Conservation (phyloP, 202 grass and related monocot species). For the Elaeis oleifera region DNA sequence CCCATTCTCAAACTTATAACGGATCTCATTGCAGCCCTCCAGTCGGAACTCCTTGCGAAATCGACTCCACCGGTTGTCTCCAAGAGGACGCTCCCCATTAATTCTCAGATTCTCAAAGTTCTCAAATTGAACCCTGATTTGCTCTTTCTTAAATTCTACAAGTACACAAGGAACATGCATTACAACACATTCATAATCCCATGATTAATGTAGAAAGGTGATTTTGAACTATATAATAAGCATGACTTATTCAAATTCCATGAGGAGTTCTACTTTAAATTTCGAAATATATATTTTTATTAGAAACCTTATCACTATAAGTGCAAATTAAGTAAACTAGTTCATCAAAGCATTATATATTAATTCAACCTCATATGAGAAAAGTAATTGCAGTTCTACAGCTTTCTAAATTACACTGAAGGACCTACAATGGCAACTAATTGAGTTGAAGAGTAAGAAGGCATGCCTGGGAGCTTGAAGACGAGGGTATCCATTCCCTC, state of each 20-base stretch:
- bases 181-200: neutral
- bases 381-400: too few relatives aligned
- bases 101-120: slow-evolving; percentile 35
- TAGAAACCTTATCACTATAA: too few relatives aligned
- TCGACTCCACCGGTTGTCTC: slow-evolving; percentile 22
- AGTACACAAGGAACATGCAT: neutral
- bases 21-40: slow-evolving; percentile 31
- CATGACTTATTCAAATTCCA: too few relatives aligned
- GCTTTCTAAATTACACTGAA: too few relatives aligned
- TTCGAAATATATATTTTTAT: too few relatives aligned
- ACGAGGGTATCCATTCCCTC: neutral
- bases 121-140: slow-evolving; percentile 49
- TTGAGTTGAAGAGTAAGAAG: neutral
- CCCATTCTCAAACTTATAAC: slow-evolving; percentile 28
- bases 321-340: too few relatives aligned
- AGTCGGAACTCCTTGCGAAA: slow-evolving; percentile 39
- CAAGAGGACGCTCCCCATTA: slow-evolving; percentile 30
- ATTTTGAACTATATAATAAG: too few relatives aligned
- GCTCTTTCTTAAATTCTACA: slow-evolving; percentile 68
- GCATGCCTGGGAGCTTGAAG: neutral
- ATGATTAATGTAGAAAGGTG: too few relatives aligned
- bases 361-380: too few relatives aligned
- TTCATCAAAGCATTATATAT: too few relatives aligned
- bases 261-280: too few relatives aligned
- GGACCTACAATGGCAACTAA: neutral